Evolutionary conservation across 805 yeast species (phyloP), one percentile per base, ranked within the genome.

Genomic region (Ascoidea asiatica): DNA sequence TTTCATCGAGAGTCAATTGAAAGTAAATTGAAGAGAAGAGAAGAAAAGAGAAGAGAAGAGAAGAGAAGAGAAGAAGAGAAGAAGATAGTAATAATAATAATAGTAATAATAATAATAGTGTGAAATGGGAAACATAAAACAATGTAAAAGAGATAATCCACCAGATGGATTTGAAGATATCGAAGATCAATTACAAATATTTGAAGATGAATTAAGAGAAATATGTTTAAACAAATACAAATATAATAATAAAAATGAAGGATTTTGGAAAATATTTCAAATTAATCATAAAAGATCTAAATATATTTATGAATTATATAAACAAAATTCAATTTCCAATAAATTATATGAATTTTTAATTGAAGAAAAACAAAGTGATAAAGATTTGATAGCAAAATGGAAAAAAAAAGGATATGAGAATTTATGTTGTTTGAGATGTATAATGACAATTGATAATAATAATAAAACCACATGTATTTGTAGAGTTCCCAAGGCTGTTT

Each of bases 341-440:
- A 80, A 79, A 37, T 64, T 88, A 5, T 88, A 85, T 59, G 77
- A 77, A 39, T 88, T 87, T 81, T 62, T 87, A 19, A 54, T 86
- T 40, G 72, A 72, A 52, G 78, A 83, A 52, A 73, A 75, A 47
- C 74, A 75, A 49, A 83, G 75, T 2, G 90, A 88, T 56, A 73
- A 66, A 5, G 71, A 75, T 39, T 62, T 88, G 45, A 84, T 88
- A 23, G 90, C 95, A 19, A 88, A 81, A 66, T 81, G 89, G 89
- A 77, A 75, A 60, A 80, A 79, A 55, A 79, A 75, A 55, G 96
- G 96, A 7, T 88, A 88, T 58, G 96, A 88, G 56, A 73, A 80
- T 45, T 63, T 88, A 41, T 88, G 97, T 56, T 88, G 97, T 57
- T 59, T 88, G 47, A 70, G 73, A 50, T 88, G 97, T 57, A 85